phyloP scores from a whole-genome alignment of 192 early-diverging fungal species.

The Backusella mclennaniae region DNA sequence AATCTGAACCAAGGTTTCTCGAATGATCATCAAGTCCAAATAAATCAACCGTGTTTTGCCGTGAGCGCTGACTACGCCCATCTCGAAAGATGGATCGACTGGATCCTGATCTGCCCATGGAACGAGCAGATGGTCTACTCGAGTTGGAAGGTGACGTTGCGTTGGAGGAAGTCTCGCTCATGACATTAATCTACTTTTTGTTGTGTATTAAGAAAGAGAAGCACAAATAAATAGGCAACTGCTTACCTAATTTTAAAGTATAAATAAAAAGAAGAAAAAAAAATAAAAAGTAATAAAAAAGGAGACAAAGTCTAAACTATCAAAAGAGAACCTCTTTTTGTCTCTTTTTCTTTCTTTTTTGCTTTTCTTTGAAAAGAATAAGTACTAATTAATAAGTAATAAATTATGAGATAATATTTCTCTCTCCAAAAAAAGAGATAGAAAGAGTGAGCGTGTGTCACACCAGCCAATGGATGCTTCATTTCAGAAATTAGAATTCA shows the following conservation, averaged over 20 bases:
- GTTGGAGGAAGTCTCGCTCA: slow-evolving; percentile 10
- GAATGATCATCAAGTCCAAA: slow-evolving; percentile 36
- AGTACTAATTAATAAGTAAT: no score
- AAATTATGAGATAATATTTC: no score
- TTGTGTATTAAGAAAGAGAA: not conserved
- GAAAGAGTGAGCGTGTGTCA: no score
- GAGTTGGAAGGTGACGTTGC: slow-evolving; percentile 4
- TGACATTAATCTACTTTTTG: not conserved
- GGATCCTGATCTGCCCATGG: slow-evolving; percentile 18
- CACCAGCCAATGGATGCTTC: no score
- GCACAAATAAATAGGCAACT: not conserved
- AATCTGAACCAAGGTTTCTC: slow-evolving; percentile 44
- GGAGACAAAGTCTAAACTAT: slow-evolving; percentile 4
- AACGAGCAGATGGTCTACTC: not conserved
- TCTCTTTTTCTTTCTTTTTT: no score
- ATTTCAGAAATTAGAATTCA: no score
- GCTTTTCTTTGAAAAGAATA: no score
- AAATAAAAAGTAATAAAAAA: not conserved
- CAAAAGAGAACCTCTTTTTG: not conserved
- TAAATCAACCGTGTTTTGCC: slow-evolving; percentile 9
- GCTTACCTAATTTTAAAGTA: slow-evolving; percentile 1
- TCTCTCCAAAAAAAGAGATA: no score
- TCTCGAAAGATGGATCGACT: slow-evolving; percentile 20
- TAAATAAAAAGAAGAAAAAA: not conserved
- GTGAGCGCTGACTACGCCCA: not conserved